A percentile compares a stretch with the other conserved stretches of the same genome.
These are phyloP conservation scores for Periconia macrospinosa DNA, from an alignment of 2,329 filamentous ascomycete species.

Conservation along the genomic window DNA sequence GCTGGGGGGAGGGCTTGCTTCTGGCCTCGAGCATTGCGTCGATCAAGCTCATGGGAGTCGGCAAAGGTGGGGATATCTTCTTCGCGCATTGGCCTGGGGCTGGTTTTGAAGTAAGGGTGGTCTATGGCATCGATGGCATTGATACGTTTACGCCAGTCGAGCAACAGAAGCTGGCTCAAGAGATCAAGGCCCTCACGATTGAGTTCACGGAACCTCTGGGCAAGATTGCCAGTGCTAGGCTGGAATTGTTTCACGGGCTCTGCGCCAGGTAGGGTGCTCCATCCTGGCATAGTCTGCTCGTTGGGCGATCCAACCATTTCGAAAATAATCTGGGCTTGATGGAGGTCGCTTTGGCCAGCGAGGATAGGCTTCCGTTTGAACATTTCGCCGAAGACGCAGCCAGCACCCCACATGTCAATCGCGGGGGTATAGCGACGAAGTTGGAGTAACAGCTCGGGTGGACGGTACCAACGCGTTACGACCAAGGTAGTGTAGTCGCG, in stretches of 20 bases:
- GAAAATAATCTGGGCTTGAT: constrained; percentile 93
- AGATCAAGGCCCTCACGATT: constrained; percentile 75
- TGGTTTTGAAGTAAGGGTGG: constrained; percentile 84
- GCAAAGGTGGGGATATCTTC: constrained; percentile 89
- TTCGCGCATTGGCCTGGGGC: constrained; percentile 77
- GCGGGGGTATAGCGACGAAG: constrained; percentile 92
- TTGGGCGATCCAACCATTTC: constrained; percentile 87
- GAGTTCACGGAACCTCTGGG: constrained; percentile 73
- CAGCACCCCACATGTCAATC: constrained; percentile 98
- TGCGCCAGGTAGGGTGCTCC: constrained; percentile 78
- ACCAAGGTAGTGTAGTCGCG: constrained; percentile 96
- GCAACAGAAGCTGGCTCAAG: constrained; percentile 77
- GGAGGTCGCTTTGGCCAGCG: constrained; percentile 81
- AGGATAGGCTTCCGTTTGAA: constrained; percentile 90
- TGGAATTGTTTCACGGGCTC: constrained; percentile 70
- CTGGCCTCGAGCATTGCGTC: constrained; percentile 85
- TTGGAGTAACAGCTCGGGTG: constrained; percentile 87
- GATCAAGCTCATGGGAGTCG: constrained; percentile 95
- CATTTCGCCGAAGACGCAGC: constrained; percentile 99
- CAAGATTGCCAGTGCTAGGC: constrained; percentile 65
- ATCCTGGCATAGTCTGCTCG: constrained; percentile 90
- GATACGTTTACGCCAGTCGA: constrained; percentile 86
- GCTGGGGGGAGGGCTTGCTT: constrained; percentile 84
- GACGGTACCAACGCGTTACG: constrained; percentile 95
- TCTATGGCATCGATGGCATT: constrained; percentile 93